Conservation (phyloP, 2,329 filamentous ascomycete genomes). For the Pezicula carpinea region DNA sequence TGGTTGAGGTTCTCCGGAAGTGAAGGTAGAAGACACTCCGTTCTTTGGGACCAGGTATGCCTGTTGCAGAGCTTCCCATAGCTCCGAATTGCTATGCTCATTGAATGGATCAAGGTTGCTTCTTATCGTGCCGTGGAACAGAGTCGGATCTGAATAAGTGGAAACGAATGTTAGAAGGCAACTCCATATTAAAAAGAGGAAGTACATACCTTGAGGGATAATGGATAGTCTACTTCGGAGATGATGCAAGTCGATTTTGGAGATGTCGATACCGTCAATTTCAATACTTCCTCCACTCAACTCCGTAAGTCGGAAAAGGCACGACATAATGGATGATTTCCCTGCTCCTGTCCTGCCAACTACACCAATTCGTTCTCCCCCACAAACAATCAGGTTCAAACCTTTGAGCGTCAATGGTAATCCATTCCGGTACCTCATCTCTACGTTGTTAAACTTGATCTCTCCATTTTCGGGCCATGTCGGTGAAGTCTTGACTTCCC, state of each 20-base stretch:
- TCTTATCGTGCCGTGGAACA: constrained; percentile 76
- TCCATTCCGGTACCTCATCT: constrained; percentile 72
- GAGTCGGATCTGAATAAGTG: constrained; percentile 57
- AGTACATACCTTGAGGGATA: constrained; percentile 57
- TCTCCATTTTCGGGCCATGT: constrained; percentile 84
- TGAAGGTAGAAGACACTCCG: constrained; percentile 25
- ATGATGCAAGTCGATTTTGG: constrained; percentile 69
- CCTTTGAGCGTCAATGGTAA: constrained; percentile 70
- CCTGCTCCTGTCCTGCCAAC: constrained; percentile 82
- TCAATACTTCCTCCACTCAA: constrained; percentile 57
- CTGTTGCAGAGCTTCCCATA: constrained; percentile 75
- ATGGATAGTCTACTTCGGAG: constrained; percentile 73
- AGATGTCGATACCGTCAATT: constrained; percentile 65
- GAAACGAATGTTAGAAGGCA: neutral
- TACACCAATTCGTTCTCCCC: constrained; percentile 76
- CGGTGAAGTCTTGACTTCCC: constrained; percentile 47
- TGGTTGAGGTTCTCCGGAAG: constrained; percentile 55
- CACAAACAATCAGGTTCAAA: constrained; percentile 65
- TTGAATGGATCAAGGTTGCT: constrained; percentile 77
- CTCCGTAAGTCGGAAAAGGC: constrained; percentile 72
- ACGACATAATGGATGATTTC: constrained; percentile 80
- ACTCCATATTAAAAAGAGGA: too few relatives aligned
- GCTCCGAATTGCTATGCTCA: constrained; percentile 71
- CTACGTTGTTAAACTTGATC: constrained; percentile 68
- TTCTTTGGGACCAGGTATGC: constrained; percentile 63